Conservation (phyloP, 768 basidiomycete genomes). For the Thelephora ganbajun region DNA sequence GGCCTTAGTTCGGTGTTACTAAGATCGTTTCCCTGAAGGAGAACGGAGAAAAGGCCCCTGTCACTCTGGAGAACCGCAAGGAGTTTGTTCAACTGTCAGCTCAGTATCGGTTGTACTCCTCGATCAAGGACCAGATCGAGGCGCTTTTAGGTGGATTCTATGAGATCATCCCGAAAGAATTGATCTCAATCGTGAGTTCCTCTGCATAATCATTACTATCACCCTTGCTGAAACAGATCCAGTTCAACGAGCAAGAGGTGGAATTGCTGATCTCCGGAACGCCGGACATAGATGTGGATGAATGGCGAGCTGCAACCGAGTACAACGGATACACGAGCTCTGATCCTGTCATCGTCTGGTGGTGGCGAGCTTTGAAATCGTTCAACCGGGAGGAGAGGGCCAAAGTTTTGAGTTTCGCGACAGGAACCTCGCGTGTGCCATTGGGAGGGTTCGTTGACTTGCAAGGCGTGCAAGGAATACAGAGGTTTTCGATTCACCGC, state of each 20-base stretch:
- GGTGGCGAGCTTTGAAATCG: constrained; percentile 97
- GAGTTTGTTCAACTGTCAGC: constrained; percentile 96
- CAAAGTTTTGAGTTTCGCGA: constrained; percentile 94
- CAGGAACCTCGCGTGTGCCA: constrained; percentile 85
- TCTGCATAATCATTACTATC: constrained; percentile 7
- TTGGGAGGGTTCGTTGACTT: constrained; percentile 89
- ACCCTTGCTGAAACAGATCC: constrained; percentile 5
- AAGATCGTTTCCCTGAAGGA: constrained; percentile 81
- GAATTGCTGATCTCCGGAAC: constrained; percentile 93
- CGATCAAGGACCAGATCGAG: constrained; percentile 93
- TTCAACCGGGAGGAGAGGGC: constrained; percentile 95
- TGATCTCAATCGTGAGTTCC: constrained; percentile 74
- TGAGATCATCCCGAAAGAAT: constrained; percentile 94
- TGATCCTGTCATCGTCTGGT: constrained; percentile 96
- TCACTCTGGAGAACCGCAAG: constrained; percentile 92
- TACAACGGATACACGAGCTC: constrained; percentile 80
- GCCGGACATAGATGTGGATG: constrained; percentile 97
- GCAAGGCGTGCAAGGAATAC: constrained; percentile 89
- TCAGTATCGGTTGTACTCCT: constrained; percentile 84
- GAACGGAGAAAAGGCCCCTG: constrained; percentile 68
- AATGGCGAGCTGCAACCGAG: constrained; percentile 88
- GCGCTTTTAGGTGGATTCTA: constrained; percentile 85
- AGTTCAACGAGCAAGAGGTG: constrained; percentile 93
- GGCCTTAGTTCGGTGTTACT: constrained; percentile 70
- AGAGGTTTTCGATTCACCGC: constrained; percentile 90